phyloP scores from a whole-genome alignment of 805 yeast genomes.

The Saturnispora sekii region DNA sequence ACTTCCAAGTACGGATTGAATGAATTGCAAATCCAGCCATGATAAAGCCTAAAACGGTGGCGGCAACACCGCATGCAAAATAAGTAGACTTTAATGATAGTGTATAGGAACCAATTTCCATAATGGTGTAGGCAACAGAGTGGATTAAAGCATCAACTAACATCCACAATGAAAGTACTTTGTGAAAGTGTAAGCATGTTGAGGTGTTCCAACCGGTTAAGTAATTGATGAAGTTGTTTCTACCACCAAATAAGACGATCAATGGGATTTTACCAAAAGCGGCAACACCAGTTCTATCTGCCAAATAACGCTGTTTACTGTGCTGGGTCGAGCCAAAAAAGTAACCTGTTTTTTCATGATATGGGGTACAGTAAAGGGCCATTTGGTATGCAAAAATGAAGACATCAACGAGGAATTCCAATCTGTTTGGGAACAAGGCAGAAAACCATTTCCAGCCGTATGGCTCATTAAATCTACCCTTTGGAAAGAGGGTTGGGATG shows the following conservation, averaged over 20 bases:
- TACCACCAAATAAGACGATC: constrained; percentile 38
- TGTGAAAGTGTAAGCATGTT: constrained; percentile 48
- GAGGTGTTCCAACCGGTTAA: constrained; percentile 35
- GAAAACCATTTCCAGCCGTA: constrained; percentile 15
- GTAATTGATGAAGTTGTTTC: constrained; percentile 35
- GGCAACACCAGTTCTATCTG: constrained; percentile 32
- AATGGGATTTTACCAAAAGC: constrained; percentile 33
- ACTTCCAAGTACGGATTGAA: constrained; percentile 40
- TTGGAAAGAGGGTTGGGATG: constrained; percentile 30
- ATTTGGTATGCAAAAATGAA: constrained; percentile 21
- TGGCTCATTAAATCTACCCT: constrained; percentile 14
- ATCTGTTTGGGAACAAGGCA: constrained; percentile 25
- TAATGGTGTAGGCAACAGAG: constrained; percentile 26
- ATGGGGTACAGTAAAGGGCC: constrained; percentile 16
- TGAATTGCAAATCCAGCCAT: constrained; percentile 41
- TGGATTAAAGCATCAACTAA: constrained; percentile 32
- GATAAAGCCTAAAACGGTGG: constrained; percentile 33
- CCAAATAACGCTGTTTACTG: constrained; percentile 23
- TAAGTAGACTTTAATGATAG: constrained; percentile 11
- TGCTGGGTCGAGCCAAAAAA: constrained; percentile 26
- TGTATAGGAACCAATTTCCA: constrained; percentile 8
- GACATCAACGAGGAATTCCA: constrained; percentile 24
- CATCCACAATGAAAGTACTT: constrained; percentile 50
- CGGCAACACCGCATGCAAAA: constrained; percentile 29
- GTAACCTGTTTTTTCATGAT: constrained; percentile 11